Evolutionary conservation across 2,329 filamentous ascomycete species (phyloP).

Genomic region (Akanthomyces dipterigenus): DNA sequence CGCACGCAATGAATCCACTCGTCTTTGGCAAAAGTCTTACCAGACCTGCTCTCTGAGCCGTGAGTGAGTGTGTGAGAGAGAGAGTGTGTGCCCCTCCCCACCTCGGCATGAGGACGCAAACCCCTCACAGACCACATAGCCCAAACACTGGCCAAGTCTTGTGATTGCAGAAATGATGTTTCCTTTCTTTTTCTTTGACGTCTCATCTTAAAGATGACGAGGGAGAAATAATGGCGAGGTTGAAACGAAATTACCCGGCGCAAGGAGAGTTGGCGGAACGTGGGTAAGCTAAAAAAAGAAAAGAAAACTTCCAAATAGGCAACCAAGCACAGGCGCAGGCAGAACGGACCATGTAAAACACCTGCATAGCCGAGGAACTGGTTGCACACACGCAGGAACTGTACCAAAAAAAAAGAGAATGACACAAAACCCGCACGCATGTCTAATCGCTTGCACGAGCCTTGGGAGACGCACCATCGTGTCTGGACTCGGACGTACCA

Average conservation of each 20-base stretch:
- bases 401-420: not conserved
- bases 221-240: not conserved
- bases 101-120: not conserved
- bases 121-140: too few relatives aligned
- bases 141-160: not conserved
- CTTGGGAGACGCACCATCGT: not conserved
- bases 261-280: not conserved
- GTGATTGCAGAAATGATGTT: not conserved
- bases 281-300: not conserved
- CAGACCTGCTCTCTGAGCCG: not conserved
- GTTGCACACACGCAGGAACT: not conserved
- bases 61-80: not conserved
- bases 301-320: not conserved
- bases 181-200: not conserved
- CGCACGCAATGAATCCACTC: not conserved
- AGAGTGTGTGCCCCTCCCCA: not conserved
- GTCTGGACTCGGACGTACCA: too few relatives aligned
- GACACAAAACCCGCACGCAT: not conserved
- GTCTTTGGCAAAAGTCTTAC: not conserved
- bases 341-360: not conserved
- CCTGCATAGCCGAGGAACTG: slow-evolving; percentile 3
- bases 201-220: not conserved
- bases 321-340: not conserved
- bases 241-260: not conserved
- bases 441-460: not conserved